Evolutionary conservation across 2,329 filamentous ascomycete species (phyloP), one percentile per base, ranked within the genome.

Genomic region (Cordyceps cicadae): DNA sequence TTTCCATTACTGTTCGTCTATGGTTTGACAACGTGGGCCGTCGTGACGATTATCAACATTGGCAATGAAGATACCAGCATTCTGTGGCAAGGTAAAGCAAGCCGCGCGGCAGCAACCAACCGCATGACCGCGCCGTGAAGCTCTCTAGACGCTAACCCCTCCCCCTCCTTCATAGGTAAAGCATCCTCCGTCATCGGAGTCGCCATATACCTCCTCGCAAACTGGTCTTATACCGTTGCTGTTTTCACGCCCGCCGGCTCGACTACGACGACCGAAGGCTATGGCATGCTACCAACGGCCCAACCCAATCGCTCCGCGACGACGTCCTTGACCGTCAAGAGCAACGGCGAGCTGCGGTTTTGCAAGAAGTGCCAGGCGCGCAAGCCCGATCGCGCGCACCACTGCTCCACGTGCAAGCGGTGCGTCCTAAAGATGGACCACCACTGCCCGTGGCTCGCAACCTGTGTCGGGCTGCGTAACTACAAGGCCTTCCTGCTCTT

Each of bases 381-480:
- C 64, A 99, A 99, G 77, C 94, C 94, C 48, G 94, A 99, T 76
- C 90, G 94, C 63, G 87, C 93, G 37, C 94, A 99, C 74, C 94
- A 99, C 78, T 99, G 94, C 81, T 96, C 91, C 12, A 95, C 92
- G 4, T 99, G 94, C 76, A 86, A 88, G 66, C 88, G 89, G 69
- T 99, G 94, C 73, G 92, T 99, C 29, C 81, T 99, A 73, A 99
- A 99, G 80, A 99, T 99, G 94, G 94, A 99, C 72, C 94, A 99
- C 74, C 94, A 99, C 77, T 99, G 94, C 72, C 94, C 94, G 17
- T 99, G 94, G 94, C 82, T 99, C 54, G 93, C 94, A 32, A 96
- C 91, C 4, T 99, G 94, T 74, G 89, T 99, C 62, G 94, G 94
- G 21, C 79, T 99, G 65, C 86, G 85, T 70, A 99, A 99, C 75